These are phyloP conservation scores for Circinella minor DNA, from an alignment of 371 early-diverging fungal genomes.

Conservation along the genomic window DNA sequence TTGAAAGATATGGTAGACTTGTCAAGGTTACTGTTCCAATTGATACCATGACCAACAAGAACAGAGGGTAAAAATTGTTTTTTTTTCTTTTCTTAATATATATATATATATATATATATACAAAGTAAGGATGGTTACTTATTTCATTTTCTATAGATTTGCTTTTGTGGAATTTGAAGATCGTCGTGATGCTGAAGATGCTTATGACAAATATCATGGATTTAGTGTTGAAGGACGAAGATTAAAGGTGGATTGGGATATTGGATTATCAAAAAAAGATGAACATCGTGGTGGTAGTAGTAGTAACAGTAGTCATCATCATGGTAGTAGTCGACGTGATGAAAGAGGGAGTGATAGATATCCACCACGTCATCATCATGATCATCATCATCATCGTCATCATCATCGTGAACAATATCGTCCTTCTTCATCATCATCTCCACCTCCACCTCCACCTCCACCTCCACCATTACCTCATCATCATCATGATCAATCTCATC, in stretches of 20 bases:
- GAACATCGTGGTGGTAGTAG: slow-evolving; percentile 26
- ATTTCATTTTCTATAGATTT: slow-evolving; percentile 45
- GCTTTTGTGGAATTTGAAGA: slow-evolving; percentile 81
- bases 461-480: background rate
- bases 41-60: slow-evolving; percentile 73
- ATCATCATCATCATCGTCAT: background rate
- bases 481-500: background rate
- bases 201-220: slow-evolving; percentile 73
- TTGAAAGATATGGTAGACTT: slow-evolving; percentile 76
- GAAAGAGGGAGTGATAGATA: background rate
- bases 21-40: slow-evolving; percentile 70
- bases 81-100: background rate
- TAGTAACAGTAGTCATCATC: slow-evolving; percentile 14
- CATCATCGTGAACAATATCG: background rate
- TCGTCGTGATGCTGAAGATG: slow-evolving; percentile 79
- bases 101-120: too few species aligned
- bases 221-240: slow-evolving; percentile 76
- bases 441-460: background rate
- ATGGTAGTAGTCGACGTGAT: background rate
- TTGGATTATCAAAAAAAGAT: slow-evolving; percentile 75
- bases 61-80: slow-evolving; percentile 69
- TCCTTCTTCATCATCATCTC: background rate
- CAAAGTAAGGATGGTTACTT: too few species aligned
- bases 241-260: slow-evolving; percentile 82
- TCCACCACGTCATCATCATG: background rate